These are phyloP conservation scores for Corynascus novoguineensis DNA, from an alignment of 495 filamentous ascomycete species.

Conservation along the genomic window DNA sequence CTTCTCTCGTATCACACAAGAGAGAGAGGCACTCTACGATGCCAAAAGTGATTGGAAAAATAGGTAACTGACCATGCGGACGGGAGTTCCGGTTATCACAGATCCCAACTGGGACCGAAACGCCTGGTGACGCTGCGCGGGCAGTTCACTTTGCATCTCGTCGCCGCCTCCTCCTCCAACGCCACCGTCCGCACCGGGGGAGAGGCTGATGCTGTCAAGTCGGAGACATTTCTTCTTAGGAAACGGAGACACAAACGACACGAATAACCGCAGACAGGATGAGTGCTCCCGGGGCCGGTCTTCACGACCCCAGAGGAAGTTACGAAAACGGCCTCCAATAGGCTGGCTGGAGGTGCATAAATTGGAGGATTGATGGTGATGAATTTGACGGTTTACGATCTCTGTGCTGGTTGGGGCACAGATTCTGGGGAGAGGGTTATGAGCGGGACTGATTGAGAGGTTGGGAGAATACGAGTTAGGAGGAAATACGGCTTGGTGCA, in stretches of 20 bases:
- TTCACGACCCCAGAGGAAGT: conserved; percentile 40
- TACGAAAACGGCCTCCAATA: conserved; percentile 42
- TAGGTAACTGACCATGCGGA: not conserved
- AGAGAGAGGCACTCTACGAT: too few relatives aligned
- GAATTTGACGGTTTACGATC: conserved; percentile 1
- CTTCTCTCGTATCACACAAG: not conserved
- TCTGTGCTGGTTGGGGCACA: too few relatives aligned
- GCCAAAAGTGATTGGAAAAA: too few relatives aligned
- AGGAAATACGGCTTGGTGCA: not conserved
- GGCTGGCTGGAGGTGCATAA: conserved; percentile 29
- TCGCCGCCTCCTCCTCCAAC: not conserved
- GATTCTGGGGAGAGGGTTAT: too few relatives aligned
- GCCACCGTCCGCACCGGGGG: too few relatives aligned
- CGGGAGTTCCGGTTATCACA: conserved; percentile 21
- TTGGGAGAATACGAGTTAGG: not conserved
- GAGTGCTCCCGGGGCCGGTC: too few relatives aligned
- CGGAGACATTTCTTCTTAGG: not conserved
- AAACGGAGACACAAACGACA: not conserved
- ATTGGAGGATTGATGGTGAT: conserved; percentile 12
- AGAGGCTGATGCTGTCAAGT: not conserved
- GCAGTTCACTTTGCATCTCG: not conserved
- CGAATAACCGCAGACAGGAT: conserved; percentile 5
- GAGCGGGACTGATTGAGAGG: not conserved
- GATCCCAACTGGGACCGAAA: conserved; percentile 76
- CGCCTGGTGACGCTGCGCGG: conserved; percentile 54